Conservation (phyloP, 345 rosid genomes). For the Salix caprea region DNA sequence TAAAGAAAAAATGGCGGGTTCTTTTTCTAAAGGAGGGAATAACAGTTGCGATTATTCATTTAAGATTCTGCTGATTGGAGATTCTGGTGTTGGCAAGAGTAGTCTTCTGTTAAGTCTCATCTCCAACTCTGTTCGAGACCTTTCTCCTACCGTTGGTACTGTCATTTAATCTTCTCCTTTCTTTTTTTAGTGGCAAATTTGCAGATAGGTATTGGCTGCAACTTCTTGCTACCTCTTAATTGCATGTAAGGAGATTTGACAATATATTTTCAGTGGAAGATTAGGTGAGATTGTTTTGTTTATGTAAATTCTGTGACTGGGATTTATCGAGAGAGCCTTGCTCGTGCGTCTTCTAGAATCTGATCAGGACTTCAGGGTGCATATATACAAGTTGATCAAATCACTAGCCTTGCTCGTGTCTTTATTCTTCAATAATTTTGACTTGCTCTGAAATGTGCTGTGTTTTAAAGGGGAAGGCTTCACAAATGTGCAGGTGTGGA, state of each 20-base stretch:
- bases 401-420: neutral
- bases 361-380: neutral
- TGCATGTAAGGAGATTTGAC: neutral
- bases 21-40: conserved; percentile 43
- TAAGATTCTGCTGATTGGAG: conserved; percentile 88
- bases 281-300: neutral
- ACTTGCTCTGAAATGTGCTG: neutral
- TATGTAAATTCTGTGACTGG: neutral
- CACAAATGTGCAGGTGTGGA: conserved; percentile 66
- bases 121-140: conserved; percentile 62
- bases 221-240: neutral
- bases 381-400: neutral
- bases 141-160: conserved; percentile 85
- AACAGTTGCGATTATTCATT: conserved; percentile 76
- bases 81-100: conserved; percentile 97
- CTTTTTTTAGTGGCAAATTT: neutral
- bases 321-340: neutral
- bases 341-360: neutral
- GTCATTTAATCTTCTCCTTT: neutral
- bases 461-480: neutral
- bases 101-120: conserved; percentile 82
- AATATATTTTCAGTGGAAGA: neutral
- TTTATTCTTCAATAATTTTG: neutral
- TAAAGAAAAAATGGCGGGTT: conserved; percentile 17
- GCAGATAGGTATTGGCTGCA: no score